phyloP scores from a whole-genome alignment of 1,139 yeast genomes.

The Taiozyma sp. region DNA sequence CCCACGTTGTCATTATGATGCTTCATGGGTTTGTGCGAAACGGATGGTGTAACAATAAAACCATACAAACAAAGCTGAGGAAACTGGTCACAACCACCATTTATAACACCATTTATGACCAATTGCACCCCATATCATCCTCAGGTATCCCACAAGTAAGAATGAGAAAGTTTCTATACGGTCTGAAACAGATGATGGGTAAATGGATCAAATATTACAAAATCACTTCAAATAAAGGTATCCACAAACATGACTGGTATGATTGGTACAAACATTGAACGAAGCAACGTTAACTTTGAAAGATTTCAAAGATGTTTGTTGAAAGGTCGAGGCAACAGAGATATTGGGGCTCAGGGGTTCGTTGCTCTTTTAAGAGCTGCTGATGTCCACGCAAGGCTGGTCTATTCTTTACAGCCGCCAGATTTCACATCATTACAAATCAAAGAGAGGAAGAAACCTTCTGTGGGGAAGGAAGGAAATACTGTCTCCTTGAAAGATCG shows the following conservation, averaged over 20 bases:
- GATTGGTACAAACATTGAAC: conserved; percentile 33
- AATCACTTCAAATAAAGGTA: conserved; percentile 40
- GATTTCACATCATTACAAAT: conserved; percentile 50
- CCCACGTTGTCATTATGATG: conserved; percentile 52
- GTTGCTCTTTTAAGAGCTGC: conserved; percentile 69
- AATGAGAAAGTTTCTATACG: conserved; percentile 71
- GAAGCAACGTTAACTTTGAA: conserved; percentile 28
- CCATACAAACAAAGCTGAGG: conserved; percentile 36
- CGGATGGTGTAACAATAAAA: conserved; percentile 62
- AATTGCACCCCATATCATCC: conserved; percentile 43
- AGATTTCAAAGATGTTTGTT: conserved; percentile 39
- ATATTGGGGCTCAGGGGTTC: conserved; percentile 84
- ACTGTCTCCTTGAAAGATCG: conserved; percentile 12
- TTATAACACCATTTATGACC: conserved; percentile 35
- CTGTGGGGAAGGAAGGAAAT: not conserved
- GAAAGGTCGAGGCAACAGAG: conserved; percentile 64
- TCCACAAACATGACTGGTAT: conserved; percentile 55
- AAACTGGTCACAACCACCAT: conserved; percentile 44
- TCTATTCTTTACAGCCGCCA: conserved; percentile 85
- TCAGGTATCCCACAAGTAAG: conserved; percentile 36
- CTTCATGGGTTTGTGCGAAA: conserved; percentile 66
- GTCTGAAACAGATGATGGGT: conserved; percentile 58
- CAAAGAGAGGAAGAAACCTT: conserved; percentile 2
- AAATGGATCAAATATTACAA: conserved; percentile 59
- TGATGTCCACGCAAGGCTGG: conserved; percentile 69